These are phyloP conservation scores for Stephanodiscus minutulus DNA, from an alignment of 108 stramenopile genomes.

Conservation along the genomic window DNA sequence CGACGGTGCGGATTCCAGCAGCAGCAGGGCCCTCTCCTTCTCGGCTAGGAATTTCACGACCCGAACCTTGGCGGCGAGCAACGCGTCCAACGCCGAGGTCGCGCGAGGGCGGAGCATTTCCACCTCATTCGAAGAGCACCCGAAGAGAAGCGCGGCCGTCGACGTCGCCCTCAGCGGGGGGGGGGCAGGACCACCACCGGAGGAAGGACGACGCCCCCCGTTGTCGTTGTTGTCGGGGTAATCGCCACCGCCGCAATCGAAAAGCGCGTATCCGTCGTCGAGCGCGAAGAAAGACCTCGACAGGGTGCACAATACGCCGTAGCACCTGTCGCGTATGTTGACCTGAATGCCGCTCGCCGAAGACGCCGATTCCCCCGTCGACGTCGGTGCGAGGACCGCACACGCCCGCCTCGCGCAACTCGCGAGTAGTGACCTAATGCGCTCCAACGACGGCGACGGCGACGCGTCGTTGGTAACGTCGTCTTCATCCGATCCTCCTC, in stretches of 20 bases:
- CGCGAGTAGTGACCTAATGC: conserved; percentile 39
- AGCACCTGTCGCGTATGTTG: conserved; percentile 72
- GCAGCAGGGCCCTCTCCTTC: conserved; percentile 4
- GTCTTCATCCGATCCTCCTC: no score
- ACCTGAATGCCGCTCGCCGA: conserved; percentile 22
- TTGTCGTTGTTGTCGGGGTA: neutral
- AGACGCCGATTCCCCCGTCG: conserved; percentile 41
- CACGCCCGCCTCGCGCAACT: conserved; percentile 49
- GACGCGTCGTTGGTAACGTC: no score
- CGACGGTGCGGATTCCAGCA: neutral
- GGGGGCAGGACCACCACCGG: neutral
- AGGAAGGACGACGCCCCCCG: neutral
- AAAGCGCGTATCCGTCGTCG: conserved; percentile 28
- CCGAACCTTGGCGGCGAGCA: conserved; percentile 65
- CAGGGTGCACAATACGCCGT: conserved; percentile 67
- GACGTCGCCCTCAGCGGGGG: conserved; percentile 38
- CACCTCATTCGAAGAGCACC: conserved; percentile 70
- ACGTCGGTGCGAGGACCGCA: conserved; percentile 45
- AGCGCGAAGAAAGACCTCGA: conserved; percentile 55
- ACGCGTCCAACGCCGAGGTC: conserved; percentile 73
- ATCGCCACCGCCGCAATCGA: conserved; percentile 39
- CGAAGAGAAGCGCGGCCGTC: conserved; percentile 69
- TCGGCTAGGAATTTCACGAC: conserved; percentile 30
- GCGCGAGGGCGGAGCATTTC: conserved; percentile 72
- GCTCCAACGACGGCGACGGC: conserved; percentile 22